phyloP scores from a whole-genome alignment of 2,329 filamentous ascomycete species.

The Chaetomiaceae sp. region DNA sequence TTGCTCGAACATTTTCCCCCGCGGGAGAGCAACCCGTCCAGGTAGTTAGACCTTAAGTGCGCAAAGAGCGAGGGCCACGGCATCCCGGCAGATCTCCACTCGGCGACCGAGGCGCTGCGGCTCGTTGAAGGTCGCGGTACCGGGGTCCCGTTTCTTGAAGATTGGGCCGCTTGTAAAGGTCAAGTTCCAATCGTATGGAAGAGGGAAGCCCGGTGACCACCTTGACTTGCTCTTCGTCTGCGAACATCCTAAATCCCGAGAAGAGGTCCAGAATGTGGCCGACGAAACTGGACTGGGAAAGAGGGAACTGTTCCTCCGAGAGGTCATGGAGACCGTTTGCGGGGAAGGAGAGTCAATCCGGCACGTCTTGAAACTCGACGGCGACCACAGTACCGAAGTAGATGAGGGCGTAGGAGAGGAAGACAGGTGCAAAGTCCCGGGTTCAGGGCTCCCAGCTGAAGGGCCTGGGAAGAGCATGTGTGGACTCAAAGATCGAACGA shows the following conservation, averaged over 20 bases:
- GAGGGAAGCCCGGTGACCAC: conserved; percentile 1
- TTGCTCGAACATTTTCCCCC: not conserved
- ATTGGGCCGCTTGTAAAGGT: not conserved
- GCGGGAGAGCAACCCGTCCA: not conserved
- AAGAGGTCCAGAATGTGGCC: not conserved
- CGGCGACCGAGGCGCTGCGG: not conserved
- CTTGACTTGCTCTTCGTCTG: not conserved
- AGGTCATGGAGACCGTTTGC: not conserved
- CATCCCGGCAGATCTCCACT: not conserved
- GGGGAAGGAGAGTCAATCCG: not conserved
- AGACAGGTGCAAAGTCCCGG: too few species aligned
- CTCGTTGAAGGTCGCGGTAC: not conserved
- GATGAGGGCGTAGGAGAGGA: too few species aligned
- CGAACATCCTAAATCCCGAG: not conserved
- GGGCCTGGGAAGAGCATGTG: too few species aligned
- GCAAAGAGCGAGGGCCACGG: conserved; percentile 1
- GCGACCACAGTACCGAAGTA: not conserved
- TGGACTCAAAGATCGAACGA: too few species aligned
- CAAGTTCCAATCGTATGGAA: conserved; percentile 4
- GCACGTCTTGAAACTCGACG: too few species aligned
- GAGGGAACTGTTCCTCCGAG: not conserved
- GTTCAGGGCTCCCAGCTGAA: too few species aligned
- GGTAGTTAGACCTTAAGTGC: conserved; percentile 5
- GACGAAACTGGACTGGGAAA: not conserved
- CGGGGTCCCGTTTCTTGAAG: conserved; percentile 3